Evolutionary conservation across 2,329 filamentous ascomycete species (phyloP), one percentile per base, ranked within the genome.

Genomic region (Cladobotryum protrusum): DNA sequence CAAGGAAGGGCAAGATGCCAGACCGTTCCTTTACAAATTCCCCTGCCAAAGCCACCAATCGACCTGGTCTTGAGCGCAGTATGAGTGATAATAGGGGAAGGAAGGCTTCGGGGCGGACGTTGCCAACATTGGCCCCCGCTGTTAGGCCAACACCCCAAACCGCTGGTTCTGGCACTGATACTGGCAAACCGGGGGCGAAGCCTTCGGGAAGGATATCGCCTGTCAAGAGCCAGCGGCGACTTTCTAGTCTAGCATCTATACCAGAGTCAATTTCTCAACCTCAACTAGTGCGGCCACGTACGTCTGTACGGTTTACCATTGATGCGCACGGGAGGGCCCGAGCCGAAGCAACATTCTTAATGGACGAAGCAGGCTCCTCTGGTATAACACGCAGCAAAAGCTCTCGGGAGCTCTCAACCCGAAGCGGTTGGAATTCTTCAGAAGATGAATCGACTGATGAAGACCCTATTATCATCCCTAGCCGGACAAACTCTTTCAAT

Each of bases 381-480:
- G 57, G 47, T 43, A 53, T 67, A 18, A 56, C 56, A 24, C 57
- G 64, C 50, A 61, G 60, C 52, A 60, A 58, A 48, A 60, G 60
- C 45, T 62, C 61, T 19, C 62, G 62, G 42, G 61, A 65, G 20
- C 53, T 62, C 49, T 55, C 62, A 54, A 24, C 63, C 58, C 42
- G 57, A 65, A 45, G 48, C 34, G 67, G 66, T 36, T 75, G 71
- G 67, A 71, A 72, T 13, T 75, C 73, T 5, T 75, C 75, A 0
- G 73, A 77, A 29, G 75, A 76, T 43, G 75, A 75, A 1, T 83
- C 80, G 0, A 75, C 75, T 4, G 82, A 85, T 54, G 81, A 85
- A 48, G 82, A 85, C 50, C 79, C 79, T 12, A 84, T 85, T 53
- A 74, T 84, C 45, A 80, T 85, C 36, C 81, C 81, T 29, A 83